Conservation (phyloP, 106 monocot genomes). For the Acorus gramineus region DNA sequence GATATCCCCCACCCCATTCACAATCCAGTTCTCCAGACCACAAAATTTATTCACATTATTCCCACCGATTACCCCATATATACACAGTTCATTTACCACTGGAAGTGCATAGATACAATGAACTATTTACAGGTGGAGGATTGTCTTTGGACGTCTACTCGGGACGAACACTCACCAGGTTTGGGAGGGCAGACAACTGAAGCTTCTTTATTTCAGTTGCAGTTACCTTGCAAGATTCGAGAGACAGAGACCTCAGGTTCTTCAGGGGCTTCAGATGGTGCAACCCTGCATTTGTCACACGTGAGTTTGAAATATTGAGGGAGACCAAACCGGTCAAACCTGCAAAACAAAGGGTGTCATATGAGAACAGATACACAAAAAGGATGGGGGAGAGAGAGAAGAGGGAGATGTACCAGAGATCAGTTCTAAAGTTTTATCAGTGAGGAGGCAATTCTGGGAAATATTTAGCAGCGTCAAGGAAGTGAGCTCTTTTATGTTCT, state of each 20-base stretch:
- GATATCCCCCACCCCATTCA: not conserved
- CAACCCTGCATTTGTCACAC: constrained; percentile 69
- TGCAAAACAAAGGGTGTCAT: not conserved
- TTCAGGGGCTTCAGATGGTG: constrained; percentile 77
- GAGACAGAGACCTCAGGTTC: constrained; percentile 71
- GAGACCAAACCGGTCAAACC: constrained; percentile 60
- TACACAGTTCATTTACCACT: not conserved
- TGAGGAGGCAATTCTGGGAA: constrained; percentile 85
- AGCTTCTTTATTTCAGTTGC: constrained; percentile 88
- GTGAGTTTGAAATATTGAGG: constrained; percentile 55
- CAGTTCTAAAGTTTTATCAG: constrained; percentile 75
- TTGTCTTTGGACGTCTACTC: constrained; percentile 16
- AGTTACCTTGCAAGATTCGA: constrained; percentile 93
- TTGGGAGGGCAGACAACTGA: constrained; percentile 76
- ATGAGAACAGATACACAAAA: not conserved
- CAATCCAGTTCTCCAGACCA: not conserved
- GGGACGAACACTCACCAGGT: constrained; percentile 66
- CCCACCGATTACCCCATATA: not conserved
- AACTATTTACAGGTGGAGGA: not conserved
- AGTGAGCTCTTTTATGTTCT: constrained; percentile 75
- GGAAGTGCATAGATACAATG: too few relatives aligned
- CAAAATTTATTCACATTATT: not conserved
- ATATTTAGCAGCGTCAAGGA: constrained; percentile 75
- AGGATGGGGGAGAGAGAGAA: not conserved
- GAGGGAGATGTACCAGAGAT: constrained; percentile 53